Base-by-base conservation (phyloP, 306 rosid genomes). In the Ormosia semicastrata region DNA sequence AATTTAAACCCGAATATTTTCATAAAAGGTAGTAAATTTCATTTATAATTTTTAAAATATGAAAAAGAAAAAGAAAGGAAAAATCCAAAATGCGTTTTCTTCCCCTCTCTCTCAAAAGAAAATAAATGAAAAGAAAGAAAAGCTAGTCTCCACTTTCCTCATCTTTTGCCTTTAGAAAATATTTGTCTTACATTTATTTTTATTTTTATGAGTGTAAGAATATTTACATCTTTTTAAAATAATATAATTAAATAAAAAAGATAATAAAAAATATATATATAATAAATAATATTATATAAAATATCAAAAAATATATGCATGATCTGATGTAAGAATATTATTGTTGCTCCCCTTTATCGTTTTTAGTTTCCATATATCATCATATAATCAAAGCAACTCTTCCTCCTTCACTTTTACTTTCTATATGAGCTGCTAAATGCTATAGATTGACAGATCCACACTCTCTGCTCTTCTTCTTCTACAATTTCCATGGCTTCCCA, bases 401-500 rank as follows among this genome's bases (percentile, higher is more conserved):
- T 33, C 53, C 73, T 59, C 63, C 71, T 57, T 18, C 79, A 50
- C 66, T 73, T 72, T 15, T 59, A 72, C 75, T 63, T 34, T 66
- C 64, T 58, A 2, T 4, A 7, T 44, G 68, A 62, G 4, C 46
- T 82, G 13, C 57, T 79, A 49, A 49, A 49, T 66, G 14, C 53
- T 66, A 4, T 12, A 46, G n/a, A 46, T 47, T 47, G 8, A 40
- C 5, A 59, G 58, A 59, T 30, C 11, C 50, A 36, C 8, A 14
- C 29, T 1, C 54, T 78, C 69, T 50, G 4, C 53, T 32, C 43
- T 5, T 34, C 60, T 43, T 17, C 79, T 10, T 47, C 46, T 17
- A 5, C 34, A 6, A 62, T 71, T 8, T 30, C 54, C 77, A 87
- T 87, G 90, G 74, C 83, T 7, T 81, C 88, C 14, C n/a, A 43